A percentile compares a stretch with the other conserved stretches of the same genome.
phyloP scores from a whole-genome alignment of 2,329 filamentous ascomycete genomes.

The Penicillium expansum region DNA sequence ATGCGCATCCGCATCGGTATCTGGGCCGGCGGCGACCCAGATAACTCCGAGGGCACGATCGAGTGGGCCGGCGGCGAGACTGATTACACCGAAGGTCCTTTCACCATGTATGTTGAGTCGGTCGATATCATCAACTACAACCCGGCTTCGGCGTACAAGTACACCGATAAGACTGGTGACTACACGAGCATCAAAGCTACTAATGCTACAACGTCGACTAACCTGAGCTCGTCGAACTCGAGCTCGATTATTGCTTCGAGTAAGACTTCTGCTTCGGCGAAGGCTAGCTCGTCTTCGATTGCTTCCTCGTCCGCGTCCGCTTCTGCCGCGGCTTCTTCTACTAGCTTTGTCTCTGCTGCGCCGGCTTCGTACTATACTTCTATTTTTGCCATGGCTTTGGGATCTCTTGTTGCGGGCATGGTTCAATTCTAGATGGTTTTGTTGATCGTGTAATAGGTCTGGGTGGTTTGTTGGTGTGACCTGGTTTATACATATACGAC shows the following conservation, averaged over 20 bases:
- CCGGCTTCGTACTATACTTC: constrained; percentile 15
- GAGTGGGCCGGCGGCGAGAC: constrained; percentile 70
- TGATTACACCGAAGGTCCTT: constrained; percentile 64
- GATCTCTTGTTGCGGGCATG: neutral
- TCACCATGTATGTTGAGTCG: constrained; percentile 70
- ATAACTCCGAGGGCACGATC: constrained; percentile 50
- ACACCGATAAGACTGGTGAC: constrained; percentile 58
- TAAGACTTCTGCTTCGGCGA: neutral
- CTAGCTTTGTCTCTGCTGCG: neutral
- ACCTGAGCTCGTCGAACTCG: constrained; percentile 25
- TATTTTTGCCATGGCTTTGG: neutral
- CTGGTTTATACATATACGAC: neutral
- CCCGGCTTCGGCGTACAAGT: constrained; percentile 63
- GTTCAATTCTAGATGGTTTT: neutral
- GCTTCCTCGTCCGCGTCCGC: constrained; percentile 12
- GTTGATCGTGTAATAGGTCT: neutral
- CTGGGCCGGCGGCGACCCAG: constrained; percentile 62
- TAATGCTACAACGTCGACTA: constrained; percentile 3
- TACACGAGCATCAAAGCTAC: constrained; percentile 61
- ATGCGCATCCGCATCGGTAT: constrained; percentile 69
- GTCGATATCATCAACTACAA: constrained; percentile 57
- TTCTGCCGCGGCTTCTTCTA: constrained; percentile 1
- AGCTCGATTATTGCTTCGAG: neutral
- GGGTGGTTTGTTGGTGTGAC: neutral
- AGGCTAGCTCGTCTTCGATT: constrained; percentile 14